A percentile compares a stretch with the other conserved stretches of the same genome.
phyloP scores from a whole-genome alignment of 1,284 basidiomycete genomes.

The Sporisorium exsertum region DNA sequence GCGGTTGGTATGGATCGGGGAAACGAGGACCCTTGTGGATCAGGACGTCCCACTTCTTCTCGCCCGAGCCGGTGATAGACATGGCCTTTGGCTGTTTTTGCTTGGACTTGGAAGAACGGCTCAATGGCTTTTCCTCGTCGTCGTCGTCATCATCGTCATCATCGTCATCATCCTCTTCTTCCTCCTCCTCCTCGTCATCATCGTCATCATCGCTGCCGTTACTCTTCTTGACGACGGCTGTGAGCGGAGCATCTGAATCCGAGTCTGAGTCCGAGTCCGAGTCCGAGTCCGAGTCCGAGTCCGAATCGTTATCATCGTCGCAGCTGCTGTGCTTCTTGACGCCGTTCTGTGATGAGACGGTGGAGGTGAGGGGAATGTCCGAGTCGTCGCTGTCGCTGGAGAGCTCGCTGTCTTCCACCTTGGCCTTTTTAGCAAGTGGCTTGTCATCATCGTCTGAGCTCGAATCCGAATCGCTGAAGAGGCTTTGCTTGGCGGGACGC shows the following conservation, averaged over 20 bases:
- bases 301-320: constrained; percentile 14
- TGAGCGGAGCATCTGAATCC: constrained; percentile 57
- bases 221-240: constrained; percentile 41
- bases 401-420: constrained; percentile 23
- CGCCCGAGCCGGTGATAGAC: constrained; percentile 56
- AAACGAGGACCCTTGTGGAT: constrained; percentile 95
- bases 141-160: constrained; percentile 62
- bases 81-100: constrained; percentile 46
- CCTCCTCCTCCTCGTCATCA: constrained; percentile 45
- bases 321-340: constrained; percentile 37
- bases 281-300: no score
- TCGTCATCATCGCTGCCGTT: constrained; percentile 33
- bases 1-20: constrained; percentile 89
- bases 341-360: constrained; percentile 37
- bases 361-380: constrained; percentile 46
- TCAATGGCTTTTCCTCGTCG: constrained; percentile 73
- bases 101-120: constrained; percentile 23
- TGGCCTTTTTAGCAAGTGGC: constrained; percentile 44
- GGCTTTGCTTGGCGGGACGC: constrained; percentile 29
- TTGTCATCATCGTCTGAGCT: constrained; percentile 50
- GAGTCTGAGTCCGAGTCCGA: constrained; percentile 37
- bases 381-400: constrained; percentile 47
- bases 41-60: constrained; percentile 85
- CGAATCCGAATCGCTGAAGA: constrained; percentile 32
- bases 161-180: constrained; percentile 49